Evolutionary conservation across 2,329 filamentous ascomycete genomes (phyloP), one percentile per base, ranked within the genome.

Genomic region (Aureobasidium sp.): DNA sequence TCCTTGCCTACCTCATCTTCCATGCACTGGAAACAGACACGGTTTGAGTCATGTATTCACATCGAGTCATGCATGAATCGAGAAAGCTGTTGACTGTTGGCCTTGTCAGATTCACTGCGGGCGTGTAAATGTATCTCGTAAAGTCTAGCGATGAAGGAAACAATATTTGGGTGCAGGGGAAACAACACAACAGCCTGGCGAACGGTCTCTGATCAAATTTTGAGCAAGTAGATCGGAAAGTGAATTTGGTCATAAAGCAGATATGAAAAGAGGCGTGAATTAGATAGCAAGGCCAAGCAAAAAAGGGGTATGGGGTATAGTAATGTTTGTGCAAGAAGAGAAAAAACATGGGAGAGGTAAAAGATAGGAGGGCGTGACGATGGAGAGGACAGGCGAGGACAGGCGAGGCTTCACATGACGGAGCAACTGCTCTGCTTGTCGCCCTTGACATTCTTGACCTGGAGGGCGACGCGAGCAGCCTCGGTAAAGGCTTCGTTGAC

Each of bases 401-500:
- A 37, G 41, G 53, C 39, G 25, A 25, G 51, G 12, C 44, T 42
- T 68, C 68, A 78, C 76, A 78, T 76, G 63, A 80, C 69, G 22
- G 70, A 70, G 69, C 77, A 80, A 52, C 73, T 72, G 65, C 69
- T 70, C 55, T 74, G 72, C 68, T 78, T 78, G 69, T 81, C 78
- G 68, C 78, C 72, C 64, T 74, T 80, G 66, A 73, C 74, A 60
- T 74, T 78, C 74, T 82, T 81, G 67, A 81, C 79, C 63, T 77
- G 75, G 34, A 99, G 81, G 15, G 94, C 94, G 39, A 99, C 94
- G 70, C 95, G 88, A 27, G 94, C 93, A 44, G 94, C 94, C 79
- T 99, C 94, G 44, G 94, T 97, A 72, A 99, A 99, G 47, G 94
- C 94, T 77, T 99, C 94, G 76, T 97, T 97, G 72, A 99, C 95